phyloP scores from a whole-genome alignment of 2,329 filamentous ascomycete genomes.

The Pestalotiopsis sp. region DNA sequence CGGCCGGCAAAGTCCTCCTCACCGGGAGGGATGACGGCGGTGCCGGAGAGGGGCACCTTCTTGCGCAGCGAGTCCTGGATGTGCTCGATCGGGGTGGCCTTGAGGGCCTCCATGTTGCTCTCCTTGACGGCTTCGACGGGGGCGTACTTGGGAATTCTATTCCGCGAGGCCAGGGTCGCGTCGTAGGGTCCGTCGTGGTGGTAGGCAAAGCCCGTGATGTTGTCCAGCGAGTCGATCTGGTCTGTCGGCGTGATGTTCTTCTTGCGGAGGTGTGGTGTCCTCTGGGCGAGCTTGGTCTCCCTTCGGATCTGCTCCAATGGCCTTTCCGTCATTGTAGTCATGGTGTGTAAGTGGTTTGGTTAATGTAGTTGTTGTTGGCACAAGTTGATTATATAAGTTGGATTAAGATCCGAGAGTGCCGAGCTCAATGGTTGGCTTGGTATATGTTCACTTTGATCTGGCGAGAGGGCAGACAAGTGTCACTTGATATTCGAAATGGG shows the following conservation, averaged over 20 bases:
- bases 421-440: background rate
- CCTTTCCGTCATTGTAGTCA: constrained; percentile 43
- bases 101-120: constrained; percentile 76
- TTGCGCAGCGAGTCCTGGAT: constrained; percentile 72
- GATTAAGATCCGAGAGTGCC: background rate
- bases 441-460: background rate
- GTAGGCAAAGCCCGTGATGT: constrained; percentile 63
- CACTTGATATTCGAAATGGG: background rate
- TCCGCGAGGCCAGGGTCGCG: constrained; percentile 75
- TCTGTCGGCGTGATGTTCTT: constrained; percentile 72
- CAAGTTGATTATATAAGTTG: background rate
- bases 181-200: constrained; percentile 94
- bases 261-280: constrained; percentile 67
- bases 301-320: constrained; percentile 69
- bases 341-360: background rate
- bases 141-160: constrained; percentile 62
- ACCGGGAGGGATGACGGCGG: constrained; percentile 76
- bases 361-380: background rate
- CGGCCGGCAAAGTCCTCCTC: constrained; percentile 68
- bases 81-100: constrained; percentile 79
- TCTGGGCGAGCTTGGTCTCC: constrained; percentile 67
- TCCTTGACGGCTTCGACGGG: constrained; percentile 77
- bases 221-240: constrained; percentile 79
- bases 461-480: background rate
- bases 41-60: constrained; percentile 82